Evolutionary conservation across 257 asterid species (phyloP), one percentile per base, ranked within the genome.

Genomic region (Eucommia ulmoides): DNA sequence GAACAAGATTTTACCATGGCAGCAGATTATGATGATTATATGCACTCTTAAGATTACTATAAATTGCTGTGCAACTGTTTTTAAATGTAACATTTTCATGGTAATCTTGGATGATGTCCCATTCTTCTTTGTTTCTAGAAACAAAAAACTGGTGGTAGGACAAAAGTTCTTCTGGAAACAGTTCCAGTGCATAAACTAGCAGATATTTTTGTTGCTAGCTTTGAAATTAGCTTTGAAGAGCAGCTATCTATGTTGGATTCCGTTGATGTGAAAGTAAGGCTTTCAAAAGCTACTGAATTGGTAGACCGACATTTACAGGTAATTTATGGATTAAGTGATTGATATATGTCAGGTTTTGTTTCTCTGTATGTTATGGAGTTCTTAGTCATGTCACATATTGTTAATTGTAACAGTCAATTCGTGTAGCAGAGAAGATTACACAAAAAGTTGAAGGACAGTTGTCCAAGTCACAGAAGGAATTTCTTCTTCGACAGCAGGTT

Each of bases 401-500:
- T 67, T 42, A 38, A 49, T 51, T 56, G 58, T 50, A 68, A 73
- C 76, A 91, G 99, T 91, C 99, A 23, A 91, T 91, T 75, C 94
- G 99, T 51, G 96, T 91, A 56, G 95, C 96, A n/a, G 96, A 91
- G 80, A 91, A 86, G 78, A 91, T 91, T 24, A 91, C 99, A 6
- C 99, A 91, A 60, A 91, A 91, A 73, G 99, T 91, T 60, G 99
- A 91, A 76, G 96, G 96, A 52, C 99, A 86, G 66, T 69, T 91
- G 80, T 86, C 99, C 50, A 91, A 91, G 74, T 91, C 99, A 3
- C 99, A 91, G 81, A 91, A 91, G 78, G 99, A 91, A 60, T 86
- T 77, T 74, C 95, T 91, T 62, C 91, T 91, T 65, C 96, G 99
- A 29, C 96, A 91, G 65, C 99, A 91, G 99, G 99, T 91, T 64